These are phyloP conservation scores for Chiua sp. DNA, from an alignment of 1,284 basidiomycete species.

Conservation along the genomic window DNA sequence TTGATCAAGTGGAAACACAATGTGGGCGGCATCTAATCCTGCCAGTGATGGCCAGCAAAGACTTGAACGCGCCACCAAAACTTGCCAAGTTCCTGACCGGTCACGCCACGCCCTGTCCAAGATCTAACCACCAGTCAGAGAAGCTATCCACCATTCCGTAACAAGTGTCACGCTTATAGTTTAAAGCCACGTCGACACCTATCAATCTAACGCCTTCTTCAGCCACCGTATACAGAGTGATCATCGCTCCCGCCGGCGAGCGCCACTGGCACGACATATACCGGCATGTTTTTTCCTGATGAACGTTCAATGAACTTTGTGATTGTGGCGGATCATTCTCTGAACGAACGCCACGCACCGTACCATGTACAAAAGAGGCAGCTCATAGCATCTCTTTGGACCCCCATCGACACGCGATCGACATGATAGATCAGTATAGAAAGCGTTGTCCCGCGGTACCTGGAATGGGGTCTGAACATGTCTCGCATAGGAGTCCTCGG, in stretches of 20 bases:
- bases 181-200: slow-evolving; percentile 85
- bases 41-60: not conserved
- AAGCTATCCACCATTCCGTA: slow-evolving; percentile 64
- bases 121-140: slow-evolving; percentile 86
- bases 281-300: slow-evolving; percentile 72
- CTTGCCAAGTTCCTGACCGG: too few relatives aligned
- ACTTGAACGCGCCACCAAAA: too few relatives aligned
- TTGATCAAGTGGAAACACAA: slow-evolving; percentile 51
- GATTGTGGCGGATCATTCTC: slow-evolving; percentile 3
- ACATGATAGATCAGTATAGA: slow-evolving; percentile 46
- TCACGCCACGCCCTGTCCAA: slow-evolving; percentile 72
- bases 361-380: slow-evolving; percentile 73
- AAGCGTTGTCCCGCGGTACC: slow-evolving; percentile 72
- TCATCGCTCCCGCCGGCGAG: slow-evolving; percentile 70
- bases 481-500: not conserved
- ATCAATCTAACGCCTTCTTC: slow-evolving; percentile 76
- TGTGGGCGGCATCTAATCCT: too few relatives aligned
- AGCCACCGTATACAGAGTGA: too few relatives aligned
- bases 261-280: slow-evolving; percentile 85
- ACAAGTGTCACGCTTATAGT: slow-evolving; percentile 87
- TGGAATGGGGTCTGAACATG: slow-evolving; percentile 49
- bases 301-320: slow-evolving; percentile 69
- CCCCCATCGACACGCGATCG: not conserved
- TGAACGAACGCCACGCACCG: not conserved
- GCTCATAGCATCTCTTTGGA: slow-evolving; percentile 58